These are phyloP conservation scores for Aspergillus arachidicola DNA, from an alignment of 2,329 filamentous ascomycete species.

Conservation along the genomic window DNA sequence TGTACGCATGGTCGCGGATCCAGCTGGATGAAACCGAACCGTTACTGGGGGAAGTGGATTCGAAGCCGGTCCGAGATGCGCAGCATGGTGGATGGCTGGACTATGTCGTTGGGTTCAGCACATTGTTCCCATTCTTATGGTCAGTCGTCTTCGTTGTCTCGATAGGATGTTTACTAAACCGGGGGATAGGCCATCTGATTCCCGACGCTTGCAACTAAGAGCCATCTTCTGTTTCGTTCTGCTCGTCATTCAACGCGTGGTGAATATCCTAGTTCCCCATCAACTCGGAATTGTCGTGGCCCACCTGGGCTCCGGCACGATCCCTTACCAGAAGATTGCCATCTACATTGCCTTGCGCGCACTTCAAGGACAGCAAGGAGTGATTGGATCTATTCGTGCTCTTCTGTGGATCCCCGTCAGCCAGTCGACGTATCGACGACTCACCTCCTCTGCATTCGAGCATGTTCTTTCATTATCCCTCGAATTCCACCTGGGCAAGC, in stretches of 20 bases:
- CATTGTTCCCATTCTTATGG: constrained; percentile 5
- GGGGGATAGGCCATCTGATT: too few relatives aligned
- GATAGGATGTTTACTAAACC: too few relatives aligned
- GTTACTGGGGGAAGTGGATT: background rate
- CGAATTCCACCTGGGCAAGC: constrained; percentile 56
- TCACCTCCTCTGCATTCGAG: too few relatives aligned
- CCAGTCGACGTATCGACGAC: too few relatives aligned
- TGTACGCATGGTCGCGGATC: constrained; percentile 3
- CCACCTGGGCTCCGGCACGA: constrained; percentile 59
- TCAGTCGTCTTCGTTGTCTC: constrained; percentile 47
- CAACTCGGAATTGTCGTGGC: constrained; percentile 80
- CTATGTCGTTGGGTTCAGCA: constrained; percentile 4
- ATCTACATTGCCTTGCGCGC: constrained; percentile 75
- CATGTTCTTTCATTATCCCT: constrained; percentile 58
- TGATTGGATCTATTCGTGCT: constrained; percentile 78
- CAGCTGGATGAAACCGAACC: constrained; percentile 1
- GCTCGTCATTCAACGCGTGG: constrained; percentile 64
- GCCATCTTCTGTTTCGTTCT: too few relatives aligned
- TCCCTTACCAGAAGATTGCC: constrained; percentile 71
- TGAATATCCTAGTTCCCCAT: constrained; percentile 80
- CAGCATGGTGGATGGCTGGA: constrained; percentile 6
- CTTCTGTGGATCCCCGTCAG: constrained; percentile 61
- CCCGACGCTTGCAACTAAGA: too few relatives aligned
- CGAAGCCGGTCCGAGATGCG: background rate
- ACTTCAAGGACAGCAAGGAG: constrained; percentile 80